Evolutionary conservation across 2,329 filamentous ascomycete species (phyloP).

Genomic region (Neoascochyta sp.): DNA sequence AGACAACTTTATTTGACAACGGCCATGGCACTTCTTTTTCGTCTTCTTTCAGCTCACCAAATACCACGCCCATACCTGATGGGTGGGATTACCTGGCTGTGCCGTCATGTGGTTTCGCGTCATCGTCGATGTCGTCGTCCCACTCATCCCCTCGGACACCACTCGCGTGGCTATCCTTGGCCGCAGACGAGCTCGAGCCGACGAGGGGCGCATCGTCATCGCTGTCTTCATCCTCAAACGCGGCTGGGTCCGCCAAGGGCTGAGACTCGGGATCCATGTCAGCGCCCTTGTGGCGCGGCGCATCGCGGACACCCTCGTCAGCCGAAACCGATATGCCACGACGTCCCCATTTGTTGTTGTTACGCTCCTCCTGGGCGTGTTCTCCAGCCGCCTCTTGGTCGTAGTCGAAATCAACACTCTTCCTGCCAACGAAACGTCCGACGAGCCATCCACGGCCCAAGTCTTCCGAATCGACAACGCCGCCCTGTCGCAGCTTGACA

Average conservation of each 20-base stretch:
- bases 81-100: constrained; percentile 1
- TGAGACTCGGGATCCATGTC: constrained; percentile 31
- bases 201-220: constrained; percentile 39
- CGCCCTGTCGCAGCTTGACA: constrained; percentile 85
- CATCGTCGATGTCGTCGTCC: constrained; percentile 38
- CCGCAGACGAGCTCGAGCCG: constrained; percentile 8
- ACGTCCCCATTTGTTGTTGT: constrained; percentile 52
- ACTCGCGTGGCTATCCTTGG: constrained; percentile 19
- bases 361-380: constrained; percentile 19
- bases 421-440: constrained; percentile 67
- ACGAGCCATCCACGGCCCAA: constrained; percentile 81
- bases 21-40: too few relatives aligned
- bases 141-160: constrained; percentile 40
- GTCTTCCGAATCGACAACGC: constrained; percentile 86
- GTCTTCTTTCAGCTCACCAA: too few relatives aligned
- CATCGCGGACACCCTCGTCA: constrained; percentile 49
- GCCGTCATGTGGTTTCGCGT: constrained; percentile 28
- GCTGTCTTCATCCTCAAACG: constrained; percentile 46
- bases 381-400: constrained; percentile 54
- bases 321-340: constrained; percentile 59
- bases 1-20: too few relatives aligned
- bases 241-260: constrained; percentile 45
- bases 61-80: background rate
- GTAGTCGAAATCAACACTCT: constrained; percentile 48
- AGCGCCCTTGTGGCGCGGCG: constrained; percentile 20